These are phyloP conservation scores for Hepatocystis sp. DNA, from an alignment of 169 alveolate genomes.

Conservation along the genomic window DNA sequence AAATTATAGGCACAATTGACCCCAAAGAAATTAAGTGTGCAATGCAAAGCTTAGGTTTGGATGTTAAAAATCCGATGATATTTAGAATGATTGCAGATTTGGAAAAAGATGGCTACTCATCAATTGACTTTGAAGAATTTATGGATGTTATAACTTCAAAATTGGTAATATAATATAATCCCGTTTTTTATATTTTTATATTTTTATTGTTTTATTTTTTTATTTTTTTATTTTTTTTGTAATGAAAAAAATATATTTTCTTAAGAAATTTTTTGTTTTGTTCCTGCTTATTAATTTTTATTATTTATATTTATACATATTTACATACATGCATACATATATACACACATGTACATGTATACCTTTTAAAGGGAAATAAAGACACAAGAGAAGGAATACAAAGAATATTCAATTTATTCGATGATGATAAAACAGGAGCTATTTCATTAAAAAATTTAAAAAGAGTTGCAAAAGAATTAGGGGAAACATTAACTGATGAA, in stretches of 20 bases:
- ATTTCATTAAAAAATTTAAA: conserved; percentile 96
- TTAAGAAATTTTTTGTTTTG: no score
- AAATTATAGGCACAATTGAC: conserved; percentile 94
- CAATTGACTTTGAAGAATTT: conserved; percentile 97
- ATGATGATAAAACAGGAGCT: conserved; percentile 97
- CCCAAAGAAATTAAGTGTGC: conserved; percentile 99
- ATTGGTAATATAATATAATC: conserved; percentile 81
- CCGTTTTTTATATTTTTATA: no score
- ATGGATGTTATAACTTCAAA: conserved; percentile 98
- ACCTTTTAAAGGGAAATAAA: conserved; percentile 91
- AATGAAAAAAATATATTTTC: no score
- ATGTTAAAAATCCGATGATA: conserved; percentile 98
- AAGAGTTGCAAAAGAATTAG: conserved; percentile 98
- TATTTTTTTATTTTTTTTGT: no score
- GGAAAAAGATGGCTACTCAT: conserved; percentile 96
- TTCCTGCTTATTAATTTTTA: no score
- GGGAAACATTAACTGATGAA: conserved; percentile 98
- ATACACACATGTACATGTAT: neutral
- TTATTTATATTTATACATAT: no score
- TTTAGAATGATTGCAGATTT: conserved; percentile 98
- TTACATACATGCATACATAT: neutral
- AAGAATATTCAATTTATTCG: conserved; percentile 97
- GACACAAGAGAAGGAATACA: conserved; percentile 98
- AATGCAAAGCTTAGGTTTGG: conserved; percentile 99
- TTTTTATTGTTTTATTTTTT: no score